These are phyloP conservation scores for Yamadazyma sp. DNA, from an alignment of 805 yeast genomes.

Conservation along the genomic window DNA sequence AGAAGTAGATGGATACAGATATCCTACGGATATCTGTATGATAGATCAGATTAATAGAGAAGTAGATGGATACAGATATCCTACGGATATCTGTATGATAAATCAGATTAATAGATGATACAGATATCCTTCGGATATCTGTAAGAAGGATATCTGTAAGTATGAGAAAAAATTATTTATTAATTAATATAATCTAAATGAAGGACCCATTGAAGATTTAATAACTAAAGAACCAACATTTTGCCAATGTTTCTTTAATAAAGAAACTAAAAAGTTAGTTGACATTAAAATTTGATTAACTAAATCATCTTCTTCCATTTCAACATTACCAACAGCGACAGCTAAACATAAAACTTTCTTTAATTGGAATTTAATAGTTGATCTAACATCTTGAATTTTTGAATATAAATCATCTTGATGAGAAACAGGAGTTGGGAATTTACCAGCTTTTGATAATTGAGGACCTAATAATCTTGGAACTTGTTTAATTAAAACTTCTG, in stretches of 20 bases:
- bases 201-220: conserved; percentile 99
- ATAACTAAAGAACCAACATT: conserved; percentile 99
- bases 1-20: too few relatives aligned
- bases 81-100: background rate
- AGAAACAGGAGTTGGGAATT: conserved; percentile 99
- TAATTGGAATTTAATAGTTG: conserved; percentile 99
- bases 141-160: too few relatives aligned
- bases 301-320: conserved; percentile 95
- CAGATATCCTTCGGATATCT: background rate
- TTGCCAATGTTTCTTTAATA: conserved; percentile 99
- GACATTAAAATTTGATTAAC: conserved; percentile 99
- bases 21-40: too few relatives aligned
- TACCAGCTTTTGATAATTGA: conserved; percentile 99
- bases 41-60: too few relatives aligned
- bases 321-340: conserved; percentile 99
- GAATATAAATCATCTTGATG: conserved; percentile 97
- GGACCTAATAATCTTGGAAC: conserved; percentile 99
- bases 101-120: background rate
- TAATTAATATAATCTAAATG: conserved; percentile 94
- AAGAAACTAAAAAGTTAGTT: conserved; percentile 97
- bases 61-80: too few relatives aligned
- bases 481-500: conserved; percentile 98
- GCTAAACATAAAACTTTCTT: conserved; percentile 99
- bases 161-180: conserved; percentile 1
- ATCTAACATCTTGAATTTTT: conserved; percentile 95